phyloP scores from a whole-genome alignment of 176 grass and related monocot genomes.

The Paspalum vaginatum region DNA sequence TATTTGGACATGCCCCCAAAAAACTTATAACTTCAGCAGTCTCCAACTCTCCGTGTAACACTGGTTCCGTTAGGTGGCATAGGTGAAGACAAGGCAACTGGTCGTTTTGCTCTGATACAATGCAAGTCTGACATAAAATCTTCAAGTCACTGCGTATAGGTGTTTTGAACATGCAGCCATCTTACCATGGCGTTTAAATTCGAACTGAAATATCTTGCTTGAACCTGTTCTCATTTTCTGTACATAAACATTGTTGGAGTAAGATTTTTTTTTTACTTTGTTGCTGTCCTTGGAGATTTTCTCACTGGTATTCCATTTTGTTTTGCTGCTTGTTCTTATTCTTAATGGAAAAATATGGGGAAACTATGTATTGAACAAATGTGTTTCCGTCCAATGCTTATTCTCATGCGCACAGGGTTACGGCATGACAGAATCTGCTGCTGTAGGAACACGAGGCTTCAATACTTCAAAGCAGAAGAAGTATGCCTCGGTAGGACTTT shows the following conservation, averaged over 20 bases:
- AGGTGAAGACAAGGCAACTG: no score
- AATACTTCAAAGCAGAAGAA: constrained; percentile 67
- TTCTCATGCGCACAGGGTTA: constrained; percentile 64
- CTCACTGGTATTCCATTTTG: not conserved
- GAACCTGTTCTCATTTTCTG: not conserved
- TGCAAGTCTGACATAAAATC: not conserved
- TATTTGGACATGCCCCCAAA: no score
- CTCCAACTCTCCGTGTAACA: no score
- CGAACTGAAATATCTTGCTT: not conserved
- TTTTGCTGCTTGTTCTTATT: not conserved
- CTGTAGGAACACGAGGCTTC: constrained; percentile 84
- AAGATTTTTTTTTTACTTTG: not conserved
- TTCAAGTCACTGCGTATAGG: not conserved
- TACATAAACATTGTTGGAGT: not conserved
- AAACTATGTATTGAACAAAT: not conserved
- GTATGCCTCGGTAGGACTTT: constrained; percentile 75
- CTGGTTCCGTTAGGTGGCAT: no score
- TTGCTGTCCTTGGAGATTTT: not conserved
- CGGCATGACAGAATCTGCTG: constrained; percentile 93
- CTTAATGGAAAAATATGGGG: not conserved
- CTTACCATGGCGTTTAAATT: not conserved
- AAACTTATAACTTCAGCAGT: no score
- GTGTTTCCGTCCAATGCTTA: not conserved
- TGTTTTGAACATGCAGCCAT: not conserved
- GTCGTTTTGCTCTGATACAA: no score